Evolutionary conservation across 768 basidiomycete species (phyloP), one percentile per base, ranked within the genome.

Genomic region (Amanita jacksonii): DNA sequence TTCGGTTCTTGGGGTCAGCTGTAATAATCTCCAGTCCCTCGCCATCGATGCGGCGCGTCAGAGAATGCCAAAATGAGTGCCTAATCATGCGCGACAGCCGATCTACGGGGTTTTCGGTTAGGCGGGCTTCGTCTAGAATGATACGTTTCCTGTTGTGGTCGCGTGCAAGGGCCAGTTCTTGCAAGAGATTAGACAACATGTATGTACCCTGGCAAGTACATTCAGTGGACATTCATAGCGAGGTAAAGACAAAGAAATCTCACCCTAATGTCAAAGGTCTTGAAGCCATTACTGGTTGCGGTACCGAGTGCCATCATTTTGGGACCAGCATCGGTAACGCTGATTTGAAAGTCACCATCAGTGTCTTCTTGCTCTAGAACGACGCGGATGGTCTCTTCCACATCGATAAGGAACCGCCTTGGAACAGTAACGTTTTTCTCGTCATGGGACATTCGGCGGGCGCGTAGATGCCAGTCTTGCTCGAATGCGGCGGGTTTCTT

Each of bases 341-440:
- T 91, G 58, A 98, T 97, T 62, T 94, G 91, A 59, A 94, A 91
- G 61, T 97, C 90, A 24, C 85, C 86, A 50, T 98, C 91, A 10
- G 94, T 97, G 59, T 99, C 94, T 60, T 99, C 94, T 60, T 97
- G 94, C 63, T 96, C 91, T 22, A 99, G 79, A 8, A 98, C 81
- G 45, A 96, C 79, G 27, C 93, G 82, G 56, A 99, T 91, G 24
- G 94, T 99, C 64, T 97, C 94, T 56, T 98, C 94, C 12, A 98
- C 94, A 57, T 97, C 94, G 46, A 98, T 90, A 40, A 98, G 73
- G 67, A 94, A 98, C 31, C 92, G 82, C 33, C 93, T 72, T 3
- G 91, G 87, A 0, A 74, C 81, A 0, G 81, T 70, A 12, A 79
- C 73, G 41, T 79, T 78, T 64, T 89, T 86, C 66, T 94, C 91